Conservation (phyloP, 345 rosid species). For the Brassica rapa region DNA sequence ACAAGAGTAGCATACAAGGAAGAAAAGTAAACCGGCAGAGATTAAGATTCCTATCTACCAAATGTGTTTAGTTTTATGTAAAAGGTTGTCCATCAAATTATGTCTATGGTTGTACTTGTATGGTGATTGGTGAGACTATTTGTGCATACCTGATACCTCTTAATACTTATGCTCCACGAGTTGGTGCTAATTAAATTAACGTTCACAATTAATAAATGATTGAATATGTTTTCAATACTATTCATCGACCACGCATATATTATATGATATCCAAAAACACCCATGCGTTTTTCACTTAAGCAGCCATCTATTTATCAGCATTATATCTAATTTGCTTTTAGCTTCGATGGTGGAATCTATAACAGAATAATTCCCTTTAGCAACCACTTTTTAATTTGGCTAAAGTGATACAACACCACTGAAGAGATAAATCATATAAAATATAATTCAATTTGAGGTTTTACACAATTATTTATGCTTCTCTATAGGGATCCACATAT, state of each 20-base stretch:
- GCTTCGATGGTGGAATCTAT: slow-evolving; percentile 32
- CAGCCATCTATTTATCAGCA: slow-evolving; percentile 26
- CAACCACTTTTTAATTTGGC: slow-evolving; percentile 3
- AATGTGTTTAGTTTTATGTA: background rate
- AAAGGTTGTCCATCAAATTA: background rate
- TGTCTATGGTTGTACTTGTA: background rate
- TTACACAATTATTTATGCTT: background rate
- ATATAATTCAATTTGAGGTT: background rate
- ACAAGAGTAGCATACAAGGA: background rate
- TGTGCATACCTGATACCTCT: background rate
- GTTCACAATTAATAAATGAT: background rate
- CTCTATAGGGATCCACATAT: slow-evolving; percentile 12
- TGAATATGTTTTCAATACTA: background rate
- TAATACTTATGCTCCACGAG: slow-evolving; percentile 9
- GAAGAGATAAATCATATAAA: background rate
- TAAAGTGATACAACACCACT: slow-evolving; percentile 6
- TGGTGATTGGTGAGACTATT: background rate
- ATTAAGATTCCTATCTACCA: background rate
- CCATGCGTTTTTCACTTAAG: slow-evolving; percentile 21
- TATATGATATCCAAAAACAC: slow-evolving; percentile 23
- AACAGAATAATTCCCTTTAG: slow-evolving; percentile 19
- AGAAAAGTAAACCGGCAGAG: background rate
- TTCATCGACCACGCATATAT: background rate
- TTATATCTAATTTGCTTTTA: slow-evolving; percentile 16
- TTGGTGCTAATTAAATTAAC: slow-evolving; percentile 9